A percentile compares a stretch with the other conserved stretches of the same genome.
Conservation (phyloP, 2,329 filamentous ascomycete species). For the Sclerotinia minor region DNA sequence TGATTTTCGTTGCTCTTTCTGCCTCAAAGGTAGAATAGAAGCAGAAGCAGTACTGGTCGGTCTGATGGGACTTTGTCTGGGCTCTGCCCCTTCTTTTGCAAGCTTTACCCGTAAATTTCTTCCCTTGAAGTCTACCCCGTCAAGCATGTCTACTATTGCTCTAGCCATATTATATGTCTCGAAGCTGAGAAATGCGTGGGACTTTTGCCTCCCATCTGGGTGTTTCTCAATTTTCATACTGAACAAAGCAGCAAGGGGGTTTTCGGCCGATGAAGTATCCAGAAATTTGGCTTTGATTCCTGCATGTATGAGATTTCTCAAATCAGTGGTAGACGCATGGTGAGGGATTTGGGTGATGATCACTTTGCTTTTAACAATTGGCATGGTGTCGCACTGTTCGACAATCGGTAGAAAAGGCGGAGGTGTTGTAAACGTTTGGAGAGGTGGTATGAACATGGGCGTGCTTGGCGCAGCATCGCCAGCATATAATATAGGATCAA, state of each 20-base stretch:
- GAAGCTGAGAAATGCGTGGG: conserved; percentile 33
- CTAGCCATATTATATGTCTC: conserved; percentile 26
- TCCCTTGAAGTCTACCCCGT: conserved; percentile 6
- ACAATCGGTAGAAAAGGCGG: neutral
- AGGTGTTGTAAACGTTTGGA: neutral
- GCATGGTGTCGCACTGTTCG: neutral
- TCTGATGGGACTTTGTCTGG: neutral
- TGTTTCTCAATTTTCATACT: conserved; percentile 28
- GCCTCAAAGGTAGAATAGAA: neutral
- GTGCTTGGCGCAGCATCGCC: conserved; percentile 21
- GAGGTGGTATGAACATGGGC: conserved; percentile 19
- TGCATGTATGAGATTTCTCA: conserved; percentile 25
- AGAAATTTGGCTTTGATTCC: neutral
- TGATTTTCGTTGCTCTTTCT: neutral
- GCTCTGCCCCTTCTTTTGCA: conserved; percentile 23
- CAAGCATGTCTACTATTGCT: conserved; percentile 11
- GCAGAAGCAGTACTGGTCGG: neutral
- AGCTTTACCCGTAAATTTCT: conserved; percentile 16
- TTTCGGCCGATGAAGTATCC: neutral
- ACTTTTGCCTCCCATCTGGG: conserved; percentile 25
- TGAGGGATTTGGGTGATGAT: conserved; percentile 33
- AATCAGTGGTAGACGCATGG: conserved; percentile 9
- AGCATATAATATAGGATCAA: conserved; percentile 21
- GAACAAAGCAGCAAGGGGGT: conserved; percentile 21
- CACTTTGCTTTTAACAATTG: conserved; percentile 30